A percentile compares a stretch with the other conserved stretches of the same genome.
These are phyloP conservation scores for Typha latifolia DNA, from an alignment of 176 grass and related monocot species.

Conservation along the genomic window DNA sequence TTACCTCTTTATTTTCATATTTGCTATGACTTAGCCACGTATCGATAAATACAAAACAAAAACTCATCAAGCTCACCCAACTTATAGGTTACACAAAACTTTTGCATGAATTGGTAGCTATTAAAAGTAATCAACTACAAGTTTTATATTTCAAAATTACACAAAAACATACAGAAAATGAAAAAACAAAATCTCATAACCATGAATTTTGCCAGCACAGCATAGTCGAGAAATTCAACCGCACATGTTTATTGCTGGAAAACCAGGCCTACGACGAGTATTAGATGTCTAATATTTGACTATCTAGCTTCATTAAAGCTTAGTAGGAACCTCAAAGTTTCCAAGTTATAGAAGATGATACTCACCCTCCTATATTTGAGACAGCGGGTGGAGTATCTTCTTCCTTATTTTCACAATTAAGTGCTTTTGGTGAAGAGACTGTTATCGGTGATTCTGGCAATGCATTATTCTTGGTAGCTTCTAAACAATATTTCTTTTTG, in stretches of 20 bases:
- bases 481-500: slow-evolving; percentile 9
- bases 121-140: neutral
- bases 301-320: neutral
- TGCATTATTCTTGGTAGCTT: neutral
- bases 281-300: slow-evolving; percentile 1
- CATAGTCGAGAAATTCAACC: neutral
- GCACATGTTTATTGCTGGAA: neutral
- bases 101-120: neutral
- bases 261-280: neutral
- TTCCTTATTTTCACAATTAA: slow-evolving; percentile 15
- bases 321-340: neutral
- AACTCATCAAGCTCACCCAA: neutral
- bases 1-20: too few relatives aligned
- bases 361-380: slow-evolving; percentile 88
- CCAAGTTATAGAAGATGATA: slow-evolving; percentile 1
- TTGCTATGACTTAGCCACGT: neutral
- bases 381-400: slow-evolving; percentile 33
- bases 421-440: slow-evolving; percentile 2
- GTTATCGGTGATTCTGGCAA: slow-evolving; percentile 13
- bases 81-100: neutral
- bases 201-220: neutral
- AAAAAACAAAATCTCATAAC: neutral
- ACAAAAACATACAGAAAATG: neutral
- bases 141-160: neutral
- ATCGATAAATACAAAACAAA: neutral